phyloP scores from a whole-genome alignment of 1,284 basidiomycete genomes.

The Ustilago shanxiensis region DNA sequence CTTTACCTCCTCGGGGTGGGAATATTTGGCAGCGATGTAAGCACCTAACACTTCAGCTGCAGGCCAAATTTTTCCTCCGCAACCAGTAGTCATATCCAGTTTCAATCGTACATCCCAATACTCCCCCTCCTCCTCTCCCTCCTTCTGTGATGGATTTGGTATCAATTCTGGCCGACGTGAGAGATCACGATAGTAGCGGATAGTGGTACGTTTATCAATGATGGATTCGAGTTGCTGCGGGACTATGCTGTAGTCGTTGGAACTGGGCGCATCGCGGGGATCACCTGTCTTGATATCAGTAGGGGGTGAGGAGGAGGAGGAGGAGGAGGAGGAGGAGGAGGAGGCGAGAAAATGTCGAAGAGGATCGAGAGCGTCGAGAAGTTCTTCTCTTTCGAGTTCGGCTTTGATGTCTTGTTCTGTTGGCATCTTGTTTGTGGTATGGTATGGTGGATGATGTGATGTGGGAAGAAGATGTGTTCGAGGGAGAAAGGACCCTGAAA shows the following conservation, averaged over 20 bases:
- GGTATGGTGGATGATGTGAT: not conserved
- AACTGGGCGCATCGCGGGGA: conserved; percentile 18
- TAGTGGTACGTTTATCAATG: conserved; percentile 44
- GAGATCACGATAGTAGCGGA: conserved; percentile 53
- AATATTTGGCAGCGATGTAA: conserved; percentile 54
- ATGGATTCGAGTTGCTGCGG: conserved; percentile 76
- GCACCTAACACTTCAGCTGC: conserved; percentile 81
- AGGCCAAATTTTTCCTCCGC: conserved; percentile 92
- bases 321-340: conserved; percentile 15
- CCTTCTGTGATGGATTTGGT: not conserved
- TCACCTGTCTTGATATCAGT: not conserved
- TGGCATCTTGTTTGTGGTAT: not conserved
- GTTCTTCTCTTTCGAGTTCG: conserved; percentile 69
- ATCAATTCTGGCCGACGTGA: conserved; percentile 21
- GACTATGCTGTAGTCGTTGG: conserved; percentile 65
- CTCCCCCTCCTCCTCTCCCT: not conserved
- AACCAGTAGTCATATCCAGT: conserved; percentile 85
- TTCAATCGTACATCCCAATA: conserved; percentile 72
- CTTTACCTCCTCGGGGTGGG: not conserved
- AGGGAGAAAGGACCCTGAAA: conserved; percentile 3
- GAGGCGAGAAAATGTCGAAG: conserved; percentile 76
- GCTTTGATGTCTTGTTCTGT: conserved; percentile 1
- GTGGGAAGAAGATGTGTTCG: not conserved
- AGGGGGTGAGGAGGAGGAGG: not conserved
- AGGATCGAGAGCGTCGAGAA: conserved; percentile 76